phyloP scores from a whole-genome alignment of 352 stramenopile species.

The Globisporangium lucens region DNA sequence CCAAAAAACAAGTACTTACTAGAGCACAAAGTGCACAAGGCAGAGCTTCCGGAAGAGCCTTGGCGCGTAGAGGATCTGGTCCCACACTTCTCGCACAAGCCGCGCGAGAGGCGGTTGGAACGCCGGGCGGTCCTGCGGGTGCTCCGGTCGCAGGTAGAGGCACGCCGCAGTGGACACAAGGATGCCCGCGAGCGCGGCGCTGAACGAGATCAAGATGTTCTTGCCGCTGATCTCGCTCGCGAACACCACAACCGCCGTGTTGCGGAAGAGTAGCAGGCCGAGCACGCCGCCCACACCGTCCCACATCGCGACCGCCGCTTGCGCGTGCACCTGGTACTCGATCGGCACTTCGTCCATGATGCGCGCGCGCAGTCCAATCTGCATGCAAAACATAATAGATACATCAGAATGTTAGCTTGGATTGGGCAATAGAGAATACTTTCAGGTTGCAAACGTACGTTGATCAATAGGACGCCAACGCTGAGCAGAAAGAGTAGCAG shows the following conservation, averaged over 20 bases:
- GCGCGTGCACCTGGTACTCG: slow-evolving; percentile 76
- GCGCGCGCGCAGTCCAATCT: slow-evolving; percentile 66
- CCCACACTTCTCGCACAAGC: slow-evolving; percentile 51
- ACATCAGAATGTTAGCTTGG: background rate
- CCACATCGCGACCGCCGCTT: slow-evolving; percentile 67
- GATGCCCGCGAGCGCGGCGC: slow-evolving; percentile 44
- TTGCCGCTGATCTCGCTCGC: slow-evolving; percentile 61
- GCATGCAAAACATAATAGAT: background rate
- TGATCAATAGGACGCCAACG: slow-evolving; percentile 55
- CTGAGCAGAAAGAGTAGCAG: slow-evolving; percentile 61
- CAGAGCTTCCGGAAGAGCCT: slow-evolving; percentile 67
- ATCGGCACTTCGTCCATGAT: slow-evolving; percentile 77
- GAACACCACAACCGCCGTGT: slow-evolving; percentile 65
- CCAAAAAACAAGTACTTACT: slow-evolving; percentile 22
- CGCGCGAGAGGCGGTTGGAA: slow-evolving; percentile 55
- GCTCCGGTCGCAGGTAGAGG: slow-evolving; percentile 56
- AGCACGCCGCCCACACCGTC: slow-evolving; percentile 56
- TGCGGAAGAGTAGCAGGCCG: slow-evolving; percentile 62
- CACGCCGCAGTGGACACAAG: slow-evolving; percentile 46
- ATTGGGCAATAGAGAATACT: background rate
- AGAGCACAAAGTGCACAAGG: slow-evolving; percentile 69
- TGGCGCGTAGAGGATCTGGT: slow-evolving; percentile 62
- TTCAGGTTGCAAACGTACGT: slow-evolving; percentile 26
- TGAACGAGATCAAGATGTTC: slow-evolving; percentile 67
- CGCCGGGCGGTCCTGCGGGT: slow-evolving; percentile 49